Evolutionary conservation across 108 stramenopile species (phyloP), one percentile per base, ranked within the genome.

Genomic region (Chaetoceros tenuissimus): DNA sequence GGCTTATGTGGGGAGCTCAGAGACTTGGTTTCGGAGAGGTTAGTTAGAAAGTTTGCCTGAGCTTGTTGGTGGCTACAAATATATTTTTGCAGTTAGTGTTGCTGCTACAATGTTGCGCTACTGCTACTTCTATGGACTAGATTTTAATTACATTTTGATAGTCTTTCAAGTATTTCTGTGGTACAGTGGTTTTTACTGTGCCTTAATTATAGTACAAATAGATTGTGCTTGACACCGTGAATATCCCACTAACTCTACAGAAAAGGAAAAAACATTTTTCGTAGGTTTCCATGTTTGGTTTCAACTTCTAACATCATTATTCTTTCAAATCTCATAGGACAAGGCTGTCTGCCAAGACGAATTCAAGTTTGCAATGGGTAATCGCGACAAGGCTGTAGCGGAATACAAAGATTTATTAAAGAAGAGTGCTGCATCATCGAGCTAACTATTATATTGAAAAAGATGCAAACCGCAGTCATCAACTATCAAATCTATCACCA

Each of bases 311-410:
- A 43, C 17, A 24, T 16, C 18, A 54, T 54, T 28, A 13, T 2
- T 24, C 24, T 31, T n/a, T 43, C 26, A 27, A 58, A 24, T 27
- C 8, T 24, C 34, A 51, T 69, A 82, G 62, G 79, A 69, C 49
- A 69, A 80, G n/a, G 62, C 68, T 29, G 67, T 78, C 28, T 51
- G 67, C 23, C 53, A 53, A 18, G 73, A 74, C 55, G 73, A 81
- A 60, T 84, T 73, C 63, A 72, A 76, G 1, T 84, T 71, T 58
- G 67, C 69, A 2, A 74, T 87, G 82, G 72, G 69, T 20, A 79
- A 69, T 43, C 75, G 85, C 7, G 82, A 87, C 50, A 28, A 61
- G 0, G 30, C 51, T 5, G 25, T 78, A 22, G 60, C 45, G 24
- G 51, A 65, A 21, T 60, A 63, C 25, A 60, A 69, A 62, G 55